Conservation (phyloP, 163 green algal species). For the Chlorella variabilis region DNA sequence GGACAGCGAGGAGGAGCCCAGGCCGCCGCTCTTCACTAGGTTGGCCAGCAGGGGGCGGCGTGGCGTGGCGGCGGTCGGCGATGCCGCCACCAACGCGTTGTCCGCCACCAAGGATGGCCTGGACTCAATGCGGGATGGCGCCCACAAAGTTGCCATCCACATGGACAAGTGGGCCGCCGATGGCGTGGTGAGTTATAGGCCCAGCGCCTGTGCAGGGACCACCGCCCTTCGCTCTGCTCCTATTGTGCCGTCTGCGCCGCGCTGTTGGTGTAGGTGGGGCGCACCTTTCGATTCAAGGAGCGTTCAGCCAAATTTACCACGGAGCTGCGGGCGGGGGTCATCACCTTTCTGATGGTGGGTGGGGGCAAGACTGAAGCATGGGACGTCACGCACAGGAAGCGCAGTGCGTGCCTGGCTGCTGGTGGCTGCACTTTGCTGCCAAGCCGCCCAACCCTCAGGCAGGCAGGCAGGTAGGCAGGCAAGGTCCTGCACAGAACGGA, state of each 20-base stretch:
- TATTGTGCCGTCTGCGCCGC: not conserved
- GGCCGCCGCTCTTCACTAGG: not conserved
- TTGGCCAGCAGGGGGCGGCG: not conserved
- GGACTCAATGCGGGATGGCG: not conserved
- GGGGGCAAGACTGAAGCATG: no score
- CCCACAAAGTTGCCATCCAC: not conserved
- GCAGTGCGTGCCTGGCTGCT: no score
- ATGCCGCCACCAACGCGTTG: not conserved
- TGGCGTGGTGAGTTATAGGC: conserved; percentile 1
- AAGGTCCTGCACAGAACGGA: no score
- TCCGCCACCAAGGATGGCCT: not conserved
- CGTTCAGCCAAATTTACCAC: conserved; percentile 60
- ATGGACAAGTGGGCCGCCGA: conserved; percentile 29
- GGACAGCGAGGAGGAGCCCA: not conserved
- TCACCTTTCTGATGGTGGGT: conserved; percentile 80
- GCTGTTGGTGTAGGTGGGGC: conserved; percentile 52
- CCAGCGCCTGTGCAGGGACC: not conserved
- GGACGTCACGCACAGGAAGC: no score
- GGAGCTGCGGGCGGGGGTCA: conserved; percentile 73
- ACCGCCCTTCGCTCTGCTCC: not conserved
- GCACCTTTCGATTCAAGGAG: conserved; percentile 69
- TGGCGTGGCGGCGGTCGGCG: not conserved
- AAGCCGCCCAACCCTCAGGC: not conserved
- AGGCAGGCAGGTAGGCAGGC: no score
- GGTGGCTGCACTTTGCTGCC: no score